phyloP scores from a whole-genome alignment of 257 asterid species.

The Scutellaria galericulata region DNA sequence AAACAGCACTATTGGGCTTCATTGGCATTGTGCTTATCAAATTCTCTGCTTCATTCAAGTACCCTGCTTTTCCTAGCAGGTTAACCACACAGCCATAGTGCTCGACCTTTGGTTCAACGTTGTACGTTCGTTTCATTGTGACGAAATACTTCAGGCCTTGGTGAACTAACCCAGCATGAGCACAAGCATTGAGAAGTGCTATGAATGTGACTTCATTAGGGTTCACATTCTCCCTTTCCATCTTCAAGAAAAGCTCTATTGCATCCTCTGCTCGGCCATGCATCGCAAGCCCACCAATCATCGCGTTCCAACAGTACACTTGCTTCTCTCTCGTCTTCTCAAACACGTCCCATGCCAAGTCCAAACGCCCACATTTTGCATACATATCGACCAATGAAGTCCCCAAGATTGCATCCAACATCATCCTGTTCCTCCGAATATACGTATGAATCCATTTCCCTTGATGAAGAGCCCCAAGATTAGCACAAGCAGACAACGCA shows the following conservation, averaged over 20 bases:
- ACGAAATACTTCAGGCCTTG: conserved; percentile 49
- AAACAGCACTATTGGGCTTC: conserved; percentile 50
- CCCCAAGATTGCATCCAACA: conserved; percentile 46
- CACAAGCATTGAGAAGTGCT: conserved; percentile 55
- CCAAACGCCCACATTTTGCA: conserved; percentile 59
- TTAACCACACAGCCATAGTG: conserved; percentile 65
- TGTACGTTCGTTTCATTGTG: conserved; percentile 42
- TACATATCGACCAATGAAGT: conserved; percentile 63
- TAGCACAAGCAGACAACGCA: conserved; percentile 53
- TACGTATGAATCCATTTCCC: conserved; percentile 62
- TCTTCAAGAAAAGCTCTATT: conserved; percentile 48
- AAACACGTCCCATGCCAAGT: conserved; percentile 50
- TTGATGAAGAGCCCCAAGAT: conserved; percentile 48
- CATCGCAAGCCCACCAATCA: conserved; percentile 64
- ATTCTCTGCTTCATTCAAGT: conserved; percentile 54
- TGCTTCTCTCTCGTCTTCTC: conserved; percentile 40
- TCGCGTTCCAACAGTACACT: conserved; percentile 56
- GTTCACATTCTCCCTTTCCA: conserved; percentile 39
- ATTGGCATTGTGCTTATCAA: conserved; percentile 51
- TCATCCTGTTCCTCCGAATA: conserved; percentile 36
- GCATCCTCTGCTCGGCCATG: conserved; percentile 64
- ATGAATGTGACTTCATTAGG: conserved; percentile 56
- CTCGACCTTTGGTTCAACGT: conserved; percentile 49
- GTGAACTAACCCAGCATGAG: conserved; percentile 59
- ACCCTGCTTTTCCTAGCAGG: conserved; percentile 59